A percentile compares a stretch with the other conserved stretches of the same genome.
Evolutionary conservation across 169 alveolate genomes (phyloP).

Genomic region (Eimeria tenella): DNA sequence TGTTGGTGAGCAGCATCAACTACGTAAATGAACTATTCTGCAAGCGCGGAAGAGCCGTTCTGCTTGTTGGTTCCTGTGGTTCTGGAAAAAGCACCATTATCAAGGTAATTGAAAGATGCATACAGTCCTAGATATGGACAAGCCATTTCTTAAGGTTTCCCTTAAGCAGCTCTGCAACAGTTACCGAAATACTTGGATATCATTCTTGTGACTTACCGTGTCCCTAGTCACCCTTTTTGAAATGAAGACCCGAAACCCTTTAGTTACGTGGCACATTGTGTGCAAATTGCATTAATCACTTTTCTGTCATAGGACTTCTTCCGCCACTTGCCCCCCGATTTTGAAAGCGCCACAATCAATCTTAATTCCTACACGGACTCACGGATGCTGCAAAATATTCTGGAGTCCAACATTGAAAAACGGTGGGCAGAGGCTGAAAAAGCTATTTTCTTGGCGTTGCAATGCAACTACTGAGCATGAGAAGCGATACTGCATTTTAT

Average conservation of each 20-base stretch:
- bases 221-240: too few relatives aligned
- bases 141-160: background rate
- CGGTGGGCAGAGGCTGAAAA: constrained; percentile 86
- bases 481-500: background rate
- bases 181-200: too few relatives aligned
- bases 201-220: too few relatives aligned
- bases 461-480: background rate
- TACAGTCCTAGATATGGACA: background rate
- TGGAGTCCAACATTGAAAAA: constrained; percentile 89
- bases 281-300: too few relatives aligned
- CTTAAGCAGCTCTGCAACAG: too few relatives aligned
- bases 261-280: too few relatives aligned
- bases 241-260: too few relatives aligned
- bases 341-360: constrained; percentile 89
- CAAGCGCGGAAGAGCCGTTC: constrained; percentile 90
- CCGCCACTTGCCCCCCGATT: constrained; percentile 89
- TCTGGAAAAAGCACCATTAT: constrained; percentile 96
- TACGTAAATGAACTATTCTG: constrained; percentile 90
- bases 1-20: constrained; percentile 87
- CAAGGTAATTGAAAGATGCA: constrained; percentile 72
- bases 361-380: constrained; percentile 95
- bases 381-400: constrained; percentile 89
- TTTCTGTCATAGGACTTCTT: constrained; percentile 87
- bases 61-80: constrained; percentile 88
- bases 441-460: background rate